Evolutionary conservation across 202 grass and related monocot species (phyloP), one percentile per base, ranked within the genome.

Genomic region (Schoenoplectus tabernaemontani): DNA sequence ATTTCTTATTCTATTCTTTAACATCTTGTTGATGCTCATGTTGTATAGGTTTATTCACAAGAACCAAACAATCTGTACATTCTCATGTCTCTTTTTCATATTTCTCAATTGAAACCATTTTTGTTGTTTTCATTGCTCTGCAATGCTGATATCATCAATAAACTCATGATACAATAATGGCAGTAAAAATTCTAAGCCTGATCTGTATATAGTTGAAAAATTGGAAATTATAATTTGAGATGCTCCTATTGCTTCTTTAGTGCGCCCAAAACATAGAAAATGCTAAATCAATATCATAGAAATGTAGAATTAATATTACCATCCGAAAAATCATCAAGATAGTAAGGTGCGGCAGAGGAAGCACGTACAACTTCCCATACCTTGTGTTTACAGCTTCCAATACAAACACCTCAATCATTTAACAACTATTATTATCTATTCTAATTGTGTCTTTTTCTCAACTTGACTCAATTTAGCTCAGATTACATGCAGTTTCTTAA

Each of bases 311-410:
- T 83, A 83, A 68, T 78, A 44, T 86, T 92, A 95, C 95, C 95
- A 85, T 92, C 95, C 64, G 95, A 89, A 58, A 86, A 98, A 94
- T 98, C 95, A 84, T 98, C 95, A 78, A 98, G 83, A 89, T 98
- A 98, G 87, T 98, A 98, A 57, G 95, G 95, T 86, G 95, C 95
- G 50, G 95, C 95, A 89, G 95, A 98, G 10, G 95, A 98, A 77
- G 95, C 95, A 87, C 91, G 91, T 87, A 98, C 90, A 34, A 91
- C 95, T 86, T 98, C 86, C 95, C 95, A 98, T 82, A 95, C 39
- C 0, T 60, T 85, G 83, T 98, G 89, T 85, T 98, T 98, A 87
- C 95, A 98, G 82, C 95, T 98, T 24, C 95, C 95, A 87, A 98
- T 98, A 63, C 84, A 98, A 84, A 85, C 91, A 82, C 86, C 89